Base-by-base conservation (phyloP, 345 rosid genomes). In the Lepidium sativum region DNA sequence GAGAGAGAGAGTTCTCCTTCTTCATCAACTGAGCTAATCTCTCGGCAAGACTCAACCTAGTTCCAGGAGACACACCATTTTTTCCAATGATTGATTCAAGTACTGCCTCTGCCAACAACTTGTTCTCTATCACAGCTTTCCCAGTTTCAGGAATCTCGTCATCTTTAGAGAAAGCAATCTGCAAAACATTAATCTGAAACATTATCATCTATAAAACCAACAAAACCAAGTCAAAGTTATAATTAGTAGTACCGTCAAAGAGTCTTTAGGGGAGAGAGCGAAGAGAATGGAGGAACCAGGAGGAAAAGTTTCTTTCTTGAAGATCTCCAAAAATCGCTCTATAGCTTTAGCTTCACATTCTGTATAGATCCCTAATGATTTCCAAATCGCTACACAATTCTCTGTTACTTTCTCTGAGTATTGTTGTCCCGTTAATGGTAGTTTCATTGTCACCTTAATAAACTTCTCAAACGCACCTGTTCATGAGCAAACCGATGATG, bases 281-380 rank as follows among this genome's bases (percentile, higher is more conserved):
- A 87, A 89, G 50, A 87, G 83, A 18, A 89, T 87, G 21, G 96
- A 92, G 12, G 91, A 21, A 31, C 85, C 91, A 0, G 91, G 97
- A 3, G 86, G 82, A 71, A 89, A 89, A 1, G 35, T 75, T 57
- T 89, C 68, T 3, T 85, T 76, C 72, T 82, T 81, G 84, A 92
- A 89, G 44, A 78, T 54, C 60, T 82, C 67, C 8, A 59, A 15
- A 54, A 92, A 85, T 15, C 75, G 78, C 61, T 85, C 84, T 21
- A 84, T 77, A 33, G 92, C 95, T 75, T 80, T 80, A 18, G 84
- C 92, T 64, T 92, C 96, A 14, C 69, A 78, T 5, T 92, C 97
- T 0, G 86, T 83, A 73, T 80, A 92, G 42, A 84, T 35, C 47
- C 95, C 95, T 21, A 83, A 9, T 1, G 88, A 78, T 67, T 89